Evolutionary conservation across 352 stramenopile genomes (phyloP).

Genomic region (Globisporangium paroecandrum): DNA sequence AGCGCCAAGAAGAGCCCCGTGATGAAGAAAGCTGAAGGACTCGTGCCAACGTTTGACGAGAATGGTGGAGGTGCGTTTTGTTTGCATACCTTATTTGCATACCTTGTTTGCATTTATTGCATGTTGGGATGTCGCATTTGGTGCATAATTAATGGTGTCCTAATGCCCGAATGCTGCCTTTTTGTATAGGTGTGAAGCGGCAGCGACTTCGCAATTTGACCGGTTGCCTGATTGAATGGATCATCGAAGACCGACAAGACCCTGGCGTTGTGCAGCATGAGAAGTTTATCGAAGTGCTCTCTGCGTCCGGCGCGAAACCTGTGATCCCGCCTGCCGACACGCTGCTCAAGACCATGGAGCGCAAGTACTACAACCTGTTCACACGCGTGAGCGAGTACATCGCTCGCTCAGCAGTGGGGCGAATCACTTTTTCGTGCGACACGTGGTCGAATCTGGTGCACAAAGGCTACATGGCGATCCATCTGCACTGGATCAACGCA

Average conservation of each 20-base stretch:
- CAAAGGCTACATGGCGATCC: conserved; percentile 73
- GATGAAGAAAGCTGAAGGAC: conserved; percentile 42
- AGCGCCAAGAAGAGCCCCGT: conserved; percentile 40
- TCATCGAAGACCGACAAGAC: conserved; percentile 72
- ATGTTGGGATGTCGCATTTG: background rate
- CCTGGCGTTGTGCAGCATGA: conserved; percentile 58
- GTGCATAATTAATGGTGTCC: background rate
- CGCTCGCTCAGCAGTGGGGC: conserved; percentile 60
- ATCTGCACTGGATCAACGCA: conserved; percentile 82
- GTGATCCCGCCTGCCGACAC: conserved; percentile 46
- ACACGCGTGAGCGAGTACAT: conserved; percentile 71
- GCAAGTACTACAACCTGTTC: conserved; percentile 73
- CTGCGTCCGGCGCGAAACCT: conserved; percentile 43
- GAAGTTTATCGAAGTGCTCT: conserved; percentile 67
- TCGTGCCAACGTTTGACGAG: conserved; percentile 47
- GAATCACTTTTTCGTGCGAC: conserved; percentile 76
- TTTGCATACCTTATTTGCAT: conserved; percentile 6
- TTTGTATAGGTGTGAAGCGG: conserved; percentile 48
- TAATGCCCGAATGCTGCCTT: background rate
- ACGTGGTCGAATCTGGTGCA: conserved; percentile 68
- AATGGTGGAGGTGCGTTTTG: conserved; percentile 49
- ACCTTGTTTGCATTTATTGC: background rate
- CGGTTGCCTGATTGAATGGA: conserved; percentile 63
- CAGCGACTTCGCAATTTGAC: conserved; percentile 64
- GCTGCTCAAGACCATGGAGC: conserved; percentile 66